Base-by-base conservation (phyloP, 1,139 yeast species). In the Meyerozyma athensensis region DNA sequence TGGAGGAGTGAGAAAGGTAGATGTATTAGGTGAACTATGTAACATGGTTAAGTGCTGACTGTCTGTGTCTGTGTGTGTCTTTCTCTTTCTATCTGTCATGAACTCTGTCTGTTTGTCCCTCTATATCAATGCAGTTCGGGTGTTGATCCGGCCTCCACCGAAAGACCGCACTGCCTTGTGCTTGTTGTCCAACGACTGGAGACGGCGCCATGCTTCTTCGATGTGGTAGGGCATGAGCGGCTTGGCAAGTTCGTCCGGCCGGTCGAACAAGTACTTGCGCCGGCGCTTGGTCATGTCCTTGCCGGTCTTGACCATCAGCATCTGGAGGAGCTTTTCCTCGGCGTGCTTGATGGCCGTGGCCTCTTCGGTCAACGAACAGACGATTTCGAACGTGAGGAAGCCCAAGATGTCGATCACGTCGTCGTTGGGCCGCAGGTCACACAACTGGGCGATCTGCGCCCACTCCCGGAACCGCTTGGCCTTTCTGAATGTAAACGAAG, bases 351-450 rank as follows among this genome's bases (percentile, higher is more conserved):
- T 83, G 43, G 75, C 77, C 60, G 92, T 71, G 0, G 97, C 97
- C 50, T 84, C 87, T 59, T 92, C 97, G 0, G 98, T 92, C 41
- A 92, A 63, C 8, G 94, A 82, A 52, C 98, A 94, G 3, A 92
- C 98, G 56, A 92, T 89, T 59, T 92, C 99, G 65, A 94, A 92
- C 0, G 98, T 94, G 43, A 92, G 63, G 53, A 92, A 92, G 16
- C 99, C 99, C 34, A 92, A 67, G 33, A 92, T 92, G 66, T 92
- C 99, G 45, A 94, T 81, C 20, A 92, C 96, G 67, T 92, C 99
- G 60, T 92, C 98, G 54, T 86, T 86, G 3, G 97, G 96, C 51
- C 94, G 78, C 16, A 94, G 79, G 46, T 94, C 98, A 14, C 95
- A 84, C 35, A 94, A 63, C 40, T 80, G 84, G 0, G 87, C 65